phyloP scores from a whole-genome alignment of 495 filamentous ascomycete species.

The Aspergillus baeticus region DNA sequence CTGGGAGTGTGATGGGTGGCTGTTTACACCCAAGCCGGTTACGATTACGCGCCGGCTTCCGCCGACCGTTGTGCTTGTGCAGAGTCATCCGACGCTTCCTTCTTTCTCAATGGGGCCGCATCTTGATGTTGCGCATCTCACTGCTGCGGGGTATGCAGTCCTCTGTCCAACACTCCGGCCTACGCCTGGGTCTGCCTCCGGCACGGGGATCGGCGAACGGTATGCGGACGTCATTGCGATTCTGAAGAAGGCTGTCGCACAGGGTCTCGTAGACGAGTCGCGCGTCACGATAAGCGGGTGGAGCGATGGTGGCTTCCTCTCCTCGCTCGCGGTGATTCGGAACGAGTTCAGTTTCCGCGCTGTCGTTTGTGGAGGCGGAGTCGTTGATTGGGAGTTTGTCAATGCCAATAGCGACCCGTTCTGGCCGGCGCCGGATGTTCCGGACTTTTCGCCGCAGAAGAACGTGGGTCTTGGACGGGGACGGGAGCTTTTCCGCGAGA shows the following conservation, averaged over 20 bases:
- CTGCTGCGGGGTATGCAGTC: slow-evolving; percentile 1
- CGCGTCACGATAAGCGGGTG: slow-evolving; percentile 7
- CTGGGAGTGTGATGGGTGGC: slow-evolving; percentile 9
- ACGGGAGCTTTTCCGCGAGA: background rate
- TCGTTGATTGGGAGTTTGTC: slow-evolving; percentile 4
- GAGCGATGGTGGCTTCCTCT: background rate
- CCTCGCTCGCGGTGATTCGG: slow-evolving; percentile 5
- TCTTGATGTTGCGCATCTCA: slow-evolving; percentile 5
- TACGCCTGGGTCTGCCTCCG: background rate
- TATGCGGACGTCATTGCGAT: background rate
- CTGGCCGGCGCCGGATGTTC: slow-evolving; percentile 1
- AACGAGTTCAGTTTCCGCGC: slow-evolving; percentile 7
- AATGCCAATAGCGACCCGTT: background rate
- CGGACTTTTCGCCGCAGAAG: background rate
- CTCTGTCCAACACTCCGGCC: background rate
- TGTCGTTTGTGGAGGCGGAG: slow-evolving; percentile 1
- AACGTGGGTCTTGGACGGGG: background rate
- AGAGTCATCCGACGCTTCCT: background rate
- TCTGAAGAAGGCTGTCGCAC: background rate
- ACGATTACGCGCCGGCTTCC: background rate
- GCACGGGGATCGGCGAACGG: background rate
- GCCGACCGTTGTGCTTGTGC: background rate
- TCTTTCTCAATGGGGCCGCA: background rate
- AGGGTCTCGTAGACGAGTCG: slow-evolving; percentile 6
- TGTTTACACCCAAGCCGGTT: background rate